phyloP scores from a whole-genome alignment of 768 basidiomycete species.

The Porphyrellus cyaneotinctus region DNA sequence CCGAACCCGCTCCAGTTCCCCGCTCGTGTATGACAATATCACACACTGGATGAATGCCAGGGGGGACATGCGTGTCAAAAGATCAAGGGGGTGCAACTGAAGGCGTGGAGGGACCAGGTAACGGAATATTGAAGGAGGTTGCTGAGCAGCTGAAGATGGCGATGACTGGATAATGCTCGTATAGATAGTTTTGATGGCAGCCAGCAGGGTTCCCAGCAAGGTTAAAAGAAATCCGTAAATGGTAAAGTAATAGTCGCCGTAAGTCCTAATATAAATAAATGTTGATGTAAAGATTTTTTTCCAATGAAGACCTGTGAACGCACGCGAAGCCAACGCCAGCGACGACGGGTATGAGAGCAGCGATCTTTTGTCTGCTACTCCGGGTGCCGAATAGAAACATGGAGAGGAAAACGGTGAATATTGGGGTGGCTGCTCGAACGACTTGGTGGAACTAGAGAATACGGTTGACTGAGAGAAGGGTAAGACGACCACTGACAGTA shows the following conservation, averaged over 20 bases:
- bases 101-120: slow-evolving; percentile 33
- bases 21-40: slow-evolving; percentile 68
- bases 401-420: slow-evolving; percentile 85
- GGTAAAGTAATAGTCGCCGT: slow-evolving; percentile 94
- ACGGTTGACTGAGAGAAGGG: not conserved
- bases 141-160: slow-evolving; percentile 19
- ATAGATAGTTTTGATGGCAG: slow-evolving; percentile 89
- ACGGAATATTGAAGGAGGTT: slow-evolving; percentile 14
- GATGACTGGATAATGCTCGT: slow-evolving; percentile 77
- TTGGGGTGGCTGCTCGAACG: slow-evolving; percentile 85
- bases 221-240: slow-evolving; percentile 81
- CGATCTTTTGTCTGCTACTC: slow-evolving; percentile 57
- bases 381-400: slow-evolving; percentile 59
- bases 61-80: slow-evolving; percentile 87
- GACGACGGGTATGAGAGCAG: slow-evolving; percentile 80
- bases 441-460: slow-evolving; percentile 88
- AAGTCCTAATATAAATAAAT: slow-evolving; percentile 58
- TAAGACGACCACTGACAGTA: slow-evolving; percentile 9
- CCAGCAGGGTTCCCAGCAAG: slow-evolving; percentile 84
- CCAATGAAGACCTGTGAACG: not conserved
- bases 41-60: slow-evolving; percentile 88
- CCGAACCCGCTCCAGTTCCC: slow-evolving; percentile 69
- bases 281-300: not conserved
- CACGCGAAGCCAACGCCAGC: slow-evolving; percentile 90
- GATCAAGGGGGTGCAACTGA: slow-evolving; percentile 71